Conservation (phyloP, 164 flowering plant species). For the Dillenia turbinata region DNA sequence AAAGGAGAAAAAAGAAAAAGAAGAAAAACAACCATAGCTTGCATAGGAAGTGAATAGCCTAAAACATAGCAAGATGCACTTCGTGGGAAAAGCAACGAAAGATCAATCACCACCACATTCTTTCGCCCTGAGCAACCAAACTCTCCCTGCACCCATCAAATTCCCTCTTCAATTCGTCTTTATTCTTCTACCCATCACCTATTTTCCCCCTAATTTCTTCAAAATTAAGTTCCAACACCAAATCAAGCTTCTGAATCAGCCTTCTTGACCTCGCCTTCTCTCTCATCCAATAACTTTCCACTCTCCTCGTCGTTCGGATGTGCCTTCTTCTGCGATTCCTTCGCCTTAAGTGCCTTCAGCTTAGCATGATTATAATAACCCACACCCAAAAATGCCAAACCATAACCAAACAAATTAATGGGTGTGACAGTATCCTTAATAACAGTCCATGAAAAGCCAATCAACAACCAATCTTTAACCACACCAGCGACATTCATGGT, state of each 20-base stretch:
- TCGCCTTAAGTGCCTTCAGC: slow-evolving; percentile 22
- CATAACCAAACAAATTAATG: slow-evolving; percentile 24
- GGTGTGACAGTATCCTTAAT: slow-evolving; percentile 29
- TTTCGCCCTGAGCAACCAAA: background rate
- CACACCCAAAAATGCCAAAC: slow-evolving; percentile 25
- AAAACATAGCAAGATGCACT: no score
- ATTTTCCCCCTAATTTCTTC: background rate
- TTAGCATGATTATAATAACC: slow-evolving; percentile 21
- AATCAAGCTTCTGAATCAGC: slow-evolving; percentile 8
- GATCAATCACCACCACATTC: background rate
- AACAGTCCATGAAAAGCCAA: slow-evolving; percentile 32
- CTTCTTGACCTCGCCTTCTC: slow-evolving; percentile 16
- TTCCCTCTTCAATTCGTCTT: background rate
- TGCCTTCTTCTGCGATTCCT: slow-evolving; percentile 20
- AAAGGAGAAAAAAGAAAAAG: no score
- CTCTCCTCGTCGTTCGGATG: slow-evolving; percentile 14
- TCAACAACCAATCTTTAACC: slow-evolving; percentile 30
- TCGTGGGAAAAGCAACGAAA: background rate
- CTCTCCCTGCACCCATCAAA: no score
- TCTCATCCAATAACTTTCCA: slow-evolving; percentile 18
- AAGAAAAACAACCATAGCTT: no score
- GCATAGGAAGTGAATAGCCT: no score
- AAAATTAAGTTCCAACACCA: background rate
- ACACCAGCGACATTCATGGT: slow-evolving; percentile 33
- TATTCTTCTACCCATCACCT: background rate